Conservation (phyloP, 2,329 filamentous ascomycete species). For the Pezicula neosporulosa region DNA sequence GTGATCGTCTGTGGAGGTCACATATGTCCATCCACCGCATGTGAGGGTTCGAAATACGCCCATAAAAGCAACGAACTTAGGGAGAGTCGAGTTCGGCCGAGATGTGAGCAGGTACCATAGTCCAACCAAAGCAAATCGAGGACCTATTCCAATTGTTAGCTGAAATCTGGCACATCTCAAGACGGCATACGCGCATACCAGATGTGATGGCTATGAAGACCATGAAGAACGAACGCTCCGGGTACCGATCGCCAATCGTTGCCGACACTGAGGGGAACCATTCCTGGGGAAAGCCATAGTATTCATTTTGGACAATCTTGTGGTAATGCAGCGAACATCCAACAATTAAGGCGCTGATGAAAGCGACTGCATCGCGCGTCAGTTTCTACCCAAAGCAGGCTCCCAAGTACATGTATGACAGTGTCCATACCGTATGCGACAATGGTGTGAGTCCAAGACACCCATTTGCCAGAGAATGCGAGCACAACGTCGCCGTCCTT, state of each 20-base stretch:
- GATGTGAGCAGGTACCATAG: conserved; percentile 90
- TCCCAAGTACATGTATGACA: neutral
- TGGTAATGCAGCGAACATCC: conserved; percentile 83
- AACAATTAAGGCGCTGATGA: conserved; percentile 79
- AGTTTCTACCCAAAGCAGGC: conserved; percentile 7
- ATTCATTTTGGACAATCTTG: conserved; percentile 97
- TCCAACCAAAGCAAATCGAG: conserved; percentile 84
- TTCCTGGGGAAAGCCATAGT: conserved; percentile 89
- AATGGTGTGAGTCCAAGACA: conserved; percentile 83
- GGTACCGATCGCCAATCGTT: conserved; percentile 95
- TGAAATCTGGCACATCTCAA: neutral
- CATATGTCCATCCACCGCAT: conserved; percentile 97
- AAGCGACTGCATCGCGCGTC: conserved; percentile 57
- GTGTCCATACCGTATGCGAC: conserved; percentile 68
- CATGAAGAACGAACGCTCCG: conserved; percentile 95
- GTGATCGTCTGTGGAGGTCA: conserved; percentile 97
- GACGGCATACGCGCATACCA: conserved; percentile 44
- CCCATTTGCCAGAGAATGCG: conserved; percentile 80
- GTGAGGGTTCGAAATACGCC: conserved; percentile 87
- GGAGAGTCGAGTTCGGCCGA: conserved; percentile 68
- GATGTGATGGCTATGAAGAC: conserved; percentile 96
- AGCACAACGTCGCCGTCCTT: conserved; percentile 61
- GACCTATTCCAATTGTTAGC: conserved; percentile 50
- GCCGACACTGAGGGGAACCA: conserved; percentile 97
- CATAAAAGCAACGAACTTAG: conserved; percentile 75